These are phyloP conservation scores for Gremmenia infestans DNA, from an alignment of 2,329 filamentous ascomycete species.

Conservation along the genomic window DNA sequence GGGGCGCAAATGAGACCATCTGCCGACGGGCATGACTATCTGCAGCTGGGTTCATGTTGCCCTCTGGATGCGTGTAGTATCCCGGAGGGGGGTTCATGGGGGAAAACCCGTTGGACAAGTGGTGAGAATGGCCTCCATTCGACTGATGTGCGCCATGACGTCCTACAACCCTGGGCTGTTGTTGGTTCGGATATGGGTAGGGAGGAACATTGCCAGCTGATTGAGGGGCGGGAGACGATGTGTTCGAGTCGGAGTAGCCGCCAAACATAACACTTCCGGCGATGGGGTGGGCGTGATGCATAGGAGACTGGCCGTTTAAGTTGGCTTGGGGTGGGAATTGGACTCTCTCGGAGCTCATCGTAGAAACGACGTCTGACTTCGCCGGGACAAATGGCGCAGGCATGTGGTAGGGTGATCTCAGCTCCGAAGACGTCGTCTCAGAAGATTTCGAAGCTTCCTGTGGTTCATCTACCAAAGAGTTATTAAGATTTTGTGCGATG, in stretches of 20 bases:
- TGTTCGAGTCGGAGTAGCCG: conserved; percentile 49
- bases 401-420: conserved; percentile 37
- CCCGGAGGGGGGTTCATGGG: conserved; percentile 24
- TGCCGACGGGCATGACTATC: conserved; percentile 25
- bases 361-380: conserved; percentile 25
- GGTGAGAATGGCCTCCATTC: conserved; percentile 24
- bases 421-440: conserved; percentile 23
- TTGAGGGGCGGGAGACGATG: conserved; percentile 50
- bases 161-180: conserved; percentile 10
- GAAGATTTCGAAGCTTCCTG: conserved; percentile 21
- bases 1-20: conserved; percentile 28
- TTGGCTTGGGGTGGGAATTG: conserved; percentile 17
- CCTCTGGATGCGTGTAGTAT: conserved; percentile 23
- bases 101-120: conserved; percentile 26
- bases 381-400: conserved; percentile 40
- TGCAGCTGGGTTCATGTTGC: conserved; percentile 12
- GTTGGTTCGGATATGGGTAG: conserved; percentile 25
- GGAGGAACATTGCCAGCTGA: conserved; percentile 40
- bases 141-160: conserved; percentile 20
- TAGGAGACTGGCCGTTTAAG: conserved; percentile 27
- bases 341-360: conserved; percentile 9
- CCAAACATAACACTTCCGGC: conserved; percentile 54
- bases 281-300: conserved; percentile 50
- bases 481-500: conserved; percentile 3
- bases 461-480: conserved; percentile 8